These are phyloP conservation scores for Cryptococcus sp. DNA, from an alignment of 1,284 basidiomycete species.

Conservation along the genomic window DNA sequence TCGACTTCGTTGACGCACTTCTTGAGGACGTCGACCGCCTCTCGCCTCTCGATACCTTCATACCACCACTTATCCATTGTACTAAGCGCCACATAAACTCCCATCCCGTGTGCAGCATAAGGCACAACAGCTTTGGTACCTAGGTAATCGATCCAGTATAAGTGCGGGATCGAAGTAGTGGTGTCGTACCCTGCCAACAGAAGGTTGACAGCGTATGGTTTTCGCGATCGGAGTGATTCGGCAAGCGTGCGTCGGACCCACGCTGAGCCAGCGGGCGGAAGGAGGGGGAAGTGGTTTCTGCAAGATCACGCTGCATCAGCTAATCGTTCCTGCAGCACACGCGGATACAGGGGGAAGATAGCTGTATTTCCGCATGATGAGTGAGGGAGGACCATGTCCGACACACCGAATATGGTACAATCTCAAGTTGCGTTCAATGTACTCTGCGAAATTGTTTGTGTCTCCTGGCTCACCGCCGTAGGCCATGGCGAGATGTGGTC, in stretches of 20 bases:
- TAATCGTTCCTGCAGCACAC: neutral
- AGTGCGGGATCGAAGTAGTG: constrained; percentile 60
- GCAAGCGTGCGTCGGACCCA: constrained; percentile 94
- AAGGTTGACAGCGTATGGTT: constrained; percentile 89
- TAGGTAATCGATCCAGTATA: constrained; percentile 96
- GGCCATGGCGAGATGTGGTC: constrained; percentile 91
- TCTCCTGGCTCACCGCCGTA: constrained; percentile 96
- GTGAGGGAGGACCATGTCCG: too few relatives aligned
- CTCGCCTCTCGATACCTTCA: constrained; percentile 58
- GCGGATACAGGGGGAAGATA: too few relatives aligned
- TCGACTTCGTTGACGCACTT: constrained; percentile 87
- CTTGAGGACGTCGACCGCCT: constrained; percentile 78
- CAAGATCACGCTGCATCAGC: neutral
- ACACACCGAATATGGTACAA: constrained; percentile 88
- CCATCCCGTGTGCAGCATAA: constrained; percentile 95
- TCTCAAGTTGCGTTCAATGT: constrained; percentile 90
- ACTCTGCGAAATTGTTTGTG: constrained; percentile 96
- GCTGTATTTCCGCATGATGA: too few relatives aligned
- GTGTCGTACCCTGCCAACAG: constrained; percentile 91
- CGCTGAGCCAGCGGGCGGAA: constrained; percentile 84
- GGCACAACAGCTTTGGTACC: constrained; percentile 87
- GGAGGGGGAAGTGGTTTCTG: constrained; percentile 65
- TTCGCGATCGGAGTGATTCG: constrained; percentile 81
- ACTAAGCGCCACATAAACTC: constrained; percentile 86
- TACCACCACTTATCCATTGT: constrained; percentile 79